Percentiles rank a stretch among this genome's conserved stretches.
Conservation (phyloP, 2,329 filamentous ascomycete species). For the Colletotrichum sp. region DNA sequence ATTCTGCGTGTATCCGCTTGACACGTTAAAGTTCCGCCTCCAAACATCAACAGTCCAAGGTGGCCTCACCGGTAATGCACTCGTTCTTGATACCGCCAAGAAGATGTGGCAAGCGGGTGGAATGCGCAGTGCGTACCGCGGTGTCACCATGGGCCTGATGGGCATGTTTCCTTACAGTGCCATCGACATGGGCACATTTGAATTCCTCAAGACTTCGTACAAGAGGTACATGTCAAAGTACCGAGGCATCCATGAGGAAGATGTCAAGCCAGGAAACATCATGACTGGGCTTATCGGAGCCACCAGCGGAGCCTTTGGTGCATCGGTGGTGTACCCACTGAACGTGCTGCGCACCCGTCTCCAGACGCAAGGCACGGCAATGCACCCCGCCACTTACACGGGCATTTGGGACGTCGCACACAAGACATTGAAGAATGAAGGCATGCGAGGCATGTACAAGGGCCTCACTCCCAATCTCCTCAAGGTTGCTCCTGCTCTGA, state of each 20-base stretch:
- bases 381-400: slow-evolving; percentile 88
- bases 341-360: slow-evolving; percentile 91
- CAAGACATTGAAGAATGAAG: slow-evolving; percentile 84
- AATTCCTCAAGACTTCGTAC: slow-evolving; percentile 83
- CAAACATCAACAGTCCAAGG: slow-evolving; percentile 93
- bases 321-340: slow-evolving; percentile 92
- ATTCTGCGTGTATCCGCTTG: slow-evolving; percentile 92
- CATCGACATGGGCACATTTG: slow-evolving; percentile 95
- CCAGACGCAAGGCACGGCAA: slow-evolving; percentile 92
- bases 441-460: slow-evolving; percentile 87
- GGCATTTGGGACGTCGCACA: slow-evolving; percentile 88
- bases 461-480: slow-evolving; percentile 93
- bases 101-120: slow-evolving; percentile 87
- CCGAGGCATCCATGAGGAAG: slow-evolving; percentile 79
- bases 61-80: slow-evolving; percentile 80
- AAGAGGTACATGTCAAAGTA: slow-evolving; percentile 72
- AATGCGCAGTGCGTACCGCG: slow-evolving; percentile 81
- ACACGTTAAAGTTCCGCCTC: slow-evolving; percentile 83
- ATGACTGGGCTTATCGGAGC: slow-evolving; percentile 89
- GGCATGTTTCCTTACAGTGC: slow-evolving; percentile 99
- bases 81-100: slow-evolving; percentile 81
- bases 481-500: slow-evolving; percentile 95
- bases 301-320: slow-evolving; percentile 88
- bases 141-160: slow-evolving; percentile 89
- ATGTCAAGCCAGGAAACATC: slow-evolving; percentile 81